phyloP scores from a whole-genome alignment of 2,329 filamentous ascomycete species.

The Penicillium sp. region DNA sequence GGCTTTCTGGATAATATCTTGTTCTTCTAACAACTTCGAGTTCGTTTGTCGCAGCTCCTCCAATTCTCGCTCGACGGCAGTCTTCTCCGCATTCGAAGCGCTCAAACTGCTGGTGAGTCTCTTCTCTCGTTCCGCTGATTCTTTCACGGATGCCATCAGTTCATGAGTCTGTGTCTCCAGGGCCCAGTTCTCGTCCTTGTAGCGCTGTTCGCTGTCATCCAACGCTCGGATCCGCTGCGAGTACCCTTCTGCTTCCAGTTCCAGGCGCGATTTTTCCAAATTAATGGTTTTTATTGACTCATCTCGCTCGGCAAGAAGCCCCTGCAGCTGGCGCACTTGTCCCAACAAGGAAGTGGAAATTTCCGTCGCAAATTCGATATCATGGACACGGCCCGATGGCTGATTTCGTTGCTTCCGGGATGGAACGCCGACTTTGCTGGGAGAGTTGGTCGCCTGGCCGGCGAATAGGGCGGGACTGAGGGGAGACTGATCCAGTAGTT shows the following conservation, averaged over 20 bases:
- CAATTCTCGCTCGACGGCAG: slow-evolving; percentile 75
- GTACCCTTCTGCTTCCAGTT: slow-evolving; percentile 77
- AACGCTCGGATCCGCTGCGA: slow-evolving; percentile 77
- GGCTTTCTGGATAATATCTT: slow-evolving; percentile 72
- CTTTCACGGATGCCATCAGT: slow-evolving; percentile 69
- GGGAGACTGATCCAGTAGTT: slow-evolving; percentile 55
- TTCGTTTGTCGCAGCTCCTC: slow-evolving; percentile 84
- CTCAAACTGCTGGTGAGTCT: slow-evolving; percentile 74
- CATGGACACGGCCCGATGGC: slow-evolving; percentile 81
- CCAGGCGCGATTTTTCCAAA: slow-evolving; percentile 73
- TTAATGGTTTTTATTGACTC: slow-evolving; percentile 76
- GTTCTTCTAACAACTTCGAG: slow-evolving; percentile 77
- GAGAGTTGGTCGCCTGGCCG: slow-evolving; percentile 79
- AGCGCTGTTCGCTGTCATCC: slow-evolving; percentile 91
- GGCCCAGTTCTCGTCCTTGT: slow-evolving; percentile 99
- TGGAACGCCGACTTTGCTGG: slow-evolving; percentile 83
- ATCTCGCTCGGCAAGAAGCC: slow-evolving; percentile 81
- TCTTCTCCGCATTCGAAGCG: slow-evolving; percentile 71
- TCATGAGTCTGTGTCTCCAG: slow-evolving; percentile 92
- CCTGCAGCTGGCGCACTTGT: slow-evolving; percentile 90
- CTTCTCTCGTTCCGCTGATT: slow-evolving; percentile 78
- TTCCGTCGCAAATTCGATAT: slow-evolving; percentile 97
- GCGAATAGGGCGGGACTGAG: slow-evolving; percentile 77
- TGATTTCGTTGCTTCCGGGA: slow-evolving; percentile 90
- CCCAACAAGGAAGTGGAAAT: slow-evolving; percentile 92